Conservation (phyloP, 164 flowering plant species). For the Stephania yunnanensis region DNA sequence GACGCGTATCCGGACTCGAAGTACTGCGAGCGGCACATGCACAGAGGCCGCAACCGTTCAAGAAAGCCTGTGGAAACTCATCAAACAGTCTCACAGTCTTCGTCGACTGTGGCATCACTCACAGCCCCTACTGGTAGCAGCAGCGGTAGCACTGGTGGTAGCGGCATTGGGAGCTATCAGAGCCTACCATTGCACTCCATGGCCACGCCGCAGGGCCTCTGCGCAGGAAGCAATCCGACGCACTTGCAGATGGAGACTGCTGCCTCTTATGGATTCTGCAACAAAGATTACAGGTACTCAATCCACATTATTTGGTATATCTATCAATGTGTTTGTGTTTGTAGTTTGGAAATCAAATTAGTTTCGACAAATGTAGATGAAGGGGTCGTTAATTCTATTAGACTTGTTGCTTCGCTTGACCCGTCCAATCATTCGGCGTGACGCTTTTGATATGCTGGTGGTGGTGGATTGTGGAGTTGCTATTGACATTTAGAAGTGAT, state of each 20-base stretch:
- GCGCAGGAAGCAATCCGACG: conserved; percentile 39
- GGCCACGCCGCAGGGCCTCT: conserved; percentile 29
- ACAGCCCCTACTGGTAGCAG: conserved; percentile 24
- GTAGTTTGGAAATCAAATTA: background rate
- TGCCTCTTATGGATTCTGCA: conserved; percentile 45
- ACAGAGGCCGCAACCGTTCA: conserved; percentile 81
- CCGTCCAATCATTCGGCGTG: too few species aligned
- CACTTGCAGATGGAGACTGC: conserved; percentile 53
- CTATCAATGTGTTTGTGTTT: background rate
- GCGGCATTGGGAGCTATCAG: conserved; percentile 36
- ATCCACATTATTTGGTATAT: background rate
- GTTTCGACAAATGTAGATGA: background rate
- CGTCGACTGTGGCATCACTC: conserved; percentile 46
- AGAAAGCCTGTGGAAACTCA: conserved; percentile 99
- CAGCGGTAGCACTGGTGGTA: conserved; percentile 8
- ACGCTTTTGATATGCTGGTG: background rate
- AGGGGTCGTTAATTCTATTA: too few species aligned
- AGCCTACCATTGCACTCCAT: conserved; percentile 46
- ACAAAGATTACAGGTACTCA: conserved; percentile 68
- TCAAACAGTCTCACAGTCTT: conserved; percentile 59
- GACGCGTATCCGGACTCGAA: conserved; percentile 72
- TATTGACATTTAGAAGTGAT: conserved; percentile 8
- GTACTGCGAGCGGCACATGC: conserved; percentile 83
- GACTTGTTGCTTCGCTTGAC: too few species aligned
- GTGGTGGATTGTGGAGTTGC: conserved; percentile 9